Base-by-base conservation (phyloP, 225 moss, liverwort and hornwort genomes). In the Sphagnum tenellum region DNA sequence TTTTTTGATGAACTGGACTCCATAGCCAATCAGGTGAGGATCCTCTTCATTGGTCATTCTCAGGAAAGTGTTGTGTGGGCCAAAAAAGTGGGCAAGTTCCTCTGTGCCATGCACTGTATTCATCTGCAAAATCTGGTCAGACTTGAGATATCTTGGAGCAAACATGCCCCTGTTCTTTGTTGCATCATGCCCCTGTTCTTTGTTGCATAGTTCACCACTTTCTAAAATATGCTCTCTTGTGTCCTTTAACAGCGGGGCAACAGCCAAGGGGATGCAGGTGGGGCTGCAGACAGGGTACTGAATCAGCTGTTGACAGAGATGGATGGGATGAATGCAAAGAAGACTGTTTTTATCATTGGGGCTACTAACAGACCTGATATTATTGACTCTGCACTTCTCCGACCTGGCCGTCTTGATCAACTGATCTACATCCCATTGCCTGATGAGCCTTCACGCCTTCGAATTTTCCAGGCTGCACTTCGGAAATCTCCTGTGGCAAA, bases 1-100 rank as follows among this genome's bases (percentile, higher is more conserved):
- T 80, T 80, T 55, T 80, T 80, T 60, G 76, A 80, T 54, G 76
- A 80, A 68, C 72, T 76, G 7, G 76, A 80, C 62, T 80, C 79
- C 3, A 80, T 80, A 13, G 79, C 72, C 3, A 80, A 72, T 47
- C 69, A 74, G 4, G 45, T 57, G 56, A 14, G 6, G 46, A n/a
- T 7, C 48, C 46, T 69, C 60, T 60, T 52, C 12, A 3, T 61
- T 57, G 7, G 9, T 2, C n/a, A 2, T 3, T 53, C 51, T 3
- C 29, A 44, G 10, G 8, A 61, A 8, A 5, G 7, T 52, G 7
- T 52, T 52, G 7, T 52, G 6, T 52, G 52, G 52, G 52, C 52
- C 52, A 5, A 5, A 9, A 5, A 52, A 29, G 29, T 29, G 29
- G 29, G 52, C 52, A 52, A 52, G 6, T 6, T 2, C 9, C 7